A percentile compares a stretch with the other conserved stretches of the same genome.
Evolutionary conservation across 345 rosid species (phyloP).

Genomic region (Gossypioides kirkii): DNA sequence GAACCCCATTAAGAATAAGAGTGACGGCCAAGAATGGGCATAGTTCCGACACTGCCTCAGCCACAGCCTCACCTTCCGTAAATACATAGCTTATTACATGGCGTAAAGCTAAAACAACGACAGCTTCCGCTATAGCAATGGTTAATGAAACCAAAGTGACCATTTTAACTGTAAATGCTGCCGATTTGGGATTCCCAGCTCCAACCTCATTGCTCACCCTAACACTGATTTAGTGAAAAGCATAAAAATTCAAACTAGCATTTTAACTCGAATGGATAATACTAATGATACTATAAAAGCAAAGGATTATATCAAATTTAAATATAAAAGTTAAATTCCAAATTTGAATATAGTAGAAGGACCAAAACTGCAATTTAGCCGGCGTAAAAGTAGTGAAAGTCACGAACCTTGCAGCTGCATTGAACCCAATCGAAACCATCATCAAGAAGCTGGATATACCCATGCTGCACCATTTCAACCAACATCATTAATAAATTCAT

Average conservation of each 20-base stretch:
- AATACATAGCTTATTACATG: slow-evolving; percentile 52
- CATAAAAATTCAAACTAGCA: neutral
- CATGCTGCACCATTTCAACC: slow-evolving; percentile 38
- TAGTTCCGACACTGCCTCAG: slow-evolving; percentile 48
- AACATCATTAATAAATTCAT: neutral
- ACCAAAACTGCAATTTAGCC: no score
- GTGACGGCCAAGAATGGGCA: slow-evolving; percentile 51
- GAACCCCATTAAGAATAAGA: slow-evolving; percentile 45
- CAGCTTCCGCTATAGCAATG: slow-evolving; percentile 39
- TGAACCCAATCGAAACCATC: slow-evolving; percentile 87
- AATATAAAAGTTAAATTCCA: no score
- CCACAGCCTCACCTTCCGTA: slow-evolving; percentile 49
- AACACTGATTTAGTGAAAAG: slow-evolving; percentile 32
- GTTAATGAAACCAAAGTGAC: slow-evolving; percentile 41
- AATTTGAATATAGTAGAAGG: no score
- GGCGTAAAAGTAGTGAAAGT: neutral
- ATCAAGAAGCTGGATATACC: slow-evolving; percentile 45
- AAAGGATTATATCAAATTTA: no score
- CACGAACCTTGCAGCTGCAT: slow-evolving; percentile 80
- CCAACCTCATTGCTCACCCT: slow-evolving; percentile 73
- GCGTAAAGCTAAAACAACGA: slow-evolving; percentile 36
- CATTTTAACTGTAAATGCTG: slow-evolving; percentile 39
- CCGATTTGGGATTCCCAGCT: slow-evolving; percentile 67
- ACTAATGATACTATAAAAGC: no score
- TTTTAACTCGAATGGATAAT: no score